Evolutionary conservation across 2,329 filamentous ascomycete species (phyloP), one percentile per base, ranked within the genome.

Genomic region (Pyrenophora tritici-repentis): DNA sequence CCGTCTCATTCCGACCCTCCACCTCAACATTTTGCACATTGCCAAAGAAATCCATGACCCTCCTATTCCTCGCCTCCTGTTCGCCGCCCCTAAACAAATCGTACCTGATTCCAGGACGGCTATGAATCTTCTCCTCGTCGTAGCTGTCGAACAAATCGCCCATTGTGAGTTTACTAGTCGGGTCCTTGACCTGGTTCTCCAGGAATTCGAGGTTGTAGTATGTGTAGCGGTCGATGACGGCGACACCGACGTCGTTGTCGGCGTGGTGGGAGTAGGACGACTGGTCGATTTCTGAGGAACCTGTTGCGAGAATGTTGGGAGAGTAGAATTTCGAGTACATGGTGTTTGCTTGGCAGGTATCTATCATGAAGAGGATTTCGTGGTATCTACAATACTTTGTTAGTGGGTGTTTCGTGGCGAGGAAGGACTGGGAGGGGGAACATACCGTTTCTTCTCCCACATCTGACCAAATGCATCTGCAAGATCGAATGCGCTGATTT

Each of bases 301-400:
- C 94, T 0, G 95, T 99, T 0, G 94, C 94, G 67, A 99, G 91
- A 66, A 99, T 97, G 69, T 97, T 97, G 40, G 93, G 93, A 4
- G 91, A 96, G 79, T 99, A 99, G 69, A 99, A 90, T 66, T 96
- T 93, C 71, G 87, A 93, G 78, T 96, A 99, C 91, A 99, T 97
- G 26, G 94, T 99, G 74, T 99, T 99, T 47, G 94, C 94, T 78
- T 99, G 94, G 78, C 94, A 99, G 0, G 94, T 99, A 74, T 99
- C 94, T 76, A 99, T 99, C 94, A 99, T 99, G 80, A 99, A 99
- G 50, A 99, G 84, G 63, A 99, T 86, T 76, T 99, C 94, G 73
- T 97, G 90, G 75, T 97, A 99, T 71, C 87, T 89, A 8, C 6
- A 16, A 3, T 17, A 18, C 3, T 13, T 17, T 29, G 42, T 55